Evolutionary conservation across 306 rosid species (phyloP), one percentile per base, ranked within the genome.

Genomic region (Medicago lupulina): DNA sequence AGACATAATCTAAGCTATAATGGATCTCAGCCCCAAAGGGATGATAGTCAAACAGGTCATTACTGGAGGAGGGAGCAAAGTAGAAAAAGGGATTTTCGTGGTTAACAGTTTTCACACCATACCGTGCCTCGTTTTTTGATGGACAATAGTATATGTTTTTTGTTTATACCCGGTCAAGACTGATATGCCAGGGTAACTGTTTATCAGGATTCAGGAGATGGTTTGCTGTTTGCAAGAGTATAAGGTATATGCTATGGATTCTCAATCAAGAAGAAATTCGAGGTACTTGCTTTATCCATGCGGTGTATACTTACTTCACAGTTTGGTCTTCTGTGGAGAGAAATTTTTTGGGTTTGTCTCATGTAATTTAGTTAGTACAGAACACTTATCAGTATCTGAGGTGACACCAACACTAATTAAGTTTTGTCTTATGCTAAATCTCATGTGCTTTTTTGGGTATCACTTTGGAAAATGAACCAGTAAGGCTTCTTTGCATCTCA

Each of bases 21-120:
- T 73, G 76, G 81, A 69, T 80, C 85, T 69, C 85, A 86, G 54
- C 79, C 70, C 79, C 86, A 47, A 74, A 81, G 86, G 61, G 83
- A 80, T 50, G 81, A 80, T 36, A 68, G 55, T 73, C 86, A 81
- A 82, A 78, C 76, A 5, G 83, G 72, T 54, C 69, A 76, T 50
- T 19, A 68, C 78, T 77, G 86, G 91, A 80, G 84, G 73, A 76
- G 85, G 76, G 89, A 65, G 31, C 77, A 71, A 61, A 70, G 84
- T 31, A 83, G 67, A 64, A 84, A 81, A 85, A 82, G 87, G 83
- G 78, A 73, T 71, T 89, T 84, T 50, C 23, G 70, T 43, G 50
- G 21, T 43, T 78, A 70, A 78, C 79, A 82, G 75, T 63, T 58
- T 15, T 64, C 49, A 34, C 49, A 81, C 50, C 34, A 51, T 67